Conservation (phyloP, 2,329 filamentous ascomycete species). For the Neonectria magnoliae region DNA sequence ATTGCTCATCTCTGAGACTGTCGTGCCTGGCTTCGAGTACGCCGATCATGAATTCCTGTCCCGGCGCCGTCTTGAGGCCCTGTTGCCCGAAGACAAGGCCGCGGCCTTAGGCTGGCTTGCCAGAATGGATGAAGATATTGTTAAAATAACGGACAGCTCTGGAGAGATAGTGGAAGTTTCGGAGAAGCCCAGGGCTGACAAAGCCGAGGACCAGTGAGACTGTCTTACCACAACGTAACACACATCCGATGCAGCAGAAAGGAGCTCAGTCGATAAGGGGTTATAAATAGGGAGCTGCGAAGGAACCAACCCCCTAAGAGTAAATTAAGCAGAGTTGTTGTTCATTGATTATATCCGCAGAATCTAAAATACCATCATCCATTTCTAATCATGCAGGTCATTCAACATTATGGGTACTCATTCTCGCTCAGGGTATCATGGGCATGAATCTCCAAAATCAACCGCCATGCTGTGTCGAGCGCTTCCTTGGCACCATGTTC, state of each 20-base stretch:
- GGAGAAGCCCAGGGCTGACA: neutral
- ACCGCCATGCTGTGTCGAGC: conserved; percentile 15
- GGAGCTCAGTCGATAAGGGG: neutral
- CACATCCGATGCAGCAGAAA: no score
- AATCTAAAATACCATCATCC: conserved; percentile 25
- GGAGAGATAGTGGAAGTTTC: neutral
- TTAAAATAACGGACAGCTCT: conserved; percentile 3
- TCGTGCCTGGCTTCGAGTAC: conserved; percentile 74
- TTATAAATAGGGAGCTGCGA: neutral
- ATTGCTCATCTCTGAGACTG: conserved; percentile 74
- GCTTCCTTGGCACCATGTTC: conserved; percentile 8
- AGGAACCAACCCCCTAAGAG: neutral
- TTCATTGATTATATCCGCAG: conserved; percentile 10
- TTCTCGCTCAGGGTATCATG: conserved; percentile 39
- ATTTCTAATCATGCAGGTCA: conserved; percentile 37
- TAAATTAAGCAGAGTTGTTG: conserved; percentile 1
- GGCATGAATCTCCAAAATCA: conserved; percentile 30
- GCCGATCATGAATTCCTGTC: conserved; percentile 74
- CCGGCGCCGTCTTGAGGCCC: conserved; percentile 56
- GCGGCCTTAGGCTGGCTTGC: conserved; percentile 60
- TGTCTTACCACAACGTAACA: no score
- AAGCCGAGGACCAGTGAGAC: neutral
- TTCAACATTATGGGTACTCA: conserved; percentile 34
- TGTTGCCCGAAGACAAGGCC: conserved; percentile 62
- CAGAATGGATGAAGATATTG: conserved; percentile 30